A percentile compares a stretch with the other conserved stretches of the same genome.
These are phyloP conservation scores for Colletotrichum horii DNA, from an alignment of 2,329 filamentous ascomycete genomes.

Conservation along the genomic window DNA sequence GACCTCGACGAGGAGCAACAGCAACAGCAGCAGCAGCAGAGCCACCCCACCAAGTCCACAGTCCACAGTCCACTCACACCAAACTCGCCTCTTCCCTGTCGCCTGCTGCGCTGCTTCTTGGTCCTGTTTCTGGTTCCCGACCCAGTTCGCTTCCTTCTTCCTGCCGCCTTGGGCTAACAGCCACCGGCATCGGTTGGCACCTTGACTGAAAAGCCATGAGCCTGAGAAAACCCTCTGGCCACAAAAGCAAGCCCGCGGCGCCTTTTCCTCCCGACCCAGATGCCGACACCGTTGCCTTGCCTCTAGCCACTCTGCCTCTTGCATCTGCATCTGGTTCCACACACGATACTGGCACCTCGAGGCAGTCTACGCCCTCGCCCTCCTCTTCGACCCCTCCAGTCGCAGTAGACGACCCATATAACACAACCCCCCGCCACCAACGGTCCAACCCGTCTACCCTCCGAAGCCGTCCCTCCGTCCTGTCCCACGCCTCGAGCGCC, in stretches of 20 bases:
- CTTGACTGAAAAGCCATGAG: constrained; percentile 9
- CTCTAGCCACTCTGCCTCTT: constrained; percentile 13
- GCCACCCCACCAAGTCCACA: background rate
- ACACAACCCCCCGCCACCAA: constrained; percentile 4
- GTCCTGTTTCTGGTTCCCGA: constrained; percentile 5
- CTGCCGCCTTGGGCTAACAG: background rate
- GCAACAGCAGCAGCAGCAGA: background rate
- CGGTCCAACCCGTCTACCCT: constrained; percentile 1
- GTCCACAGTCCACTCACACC: constrained; percentile 9
- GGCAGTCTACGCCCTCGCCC: background rate
- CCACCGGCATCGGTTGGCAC: constrained; percentile 6
- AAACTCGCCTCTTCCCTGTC: constrained; percentile 9
- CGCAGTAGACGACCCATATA: constrained; percentile 14
- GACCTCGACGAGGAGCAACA: background rate
- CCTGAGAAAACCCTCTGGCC: constrained; percentile 15
- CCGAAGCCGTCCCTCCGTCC: constrained; percentile 3
- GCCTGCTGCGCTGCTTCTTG: background rate
- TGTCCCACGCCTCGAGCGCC: background rate
- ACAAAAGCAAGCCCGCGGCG: constrained; percentile 16
- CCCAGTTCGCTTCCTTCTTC: constrained; percentile 10
- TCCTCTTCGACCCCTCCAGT: constrained; percentile 2
- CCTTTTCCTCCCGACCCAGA: constrained; percentile 11
- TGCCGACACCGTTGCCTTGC: constrained; percentile 14
- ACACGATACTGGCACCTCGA: background rate
- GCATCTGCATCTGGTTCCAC: background rate